Percentiles rank a stretch among this genome's conserved stretches.
Evolutionary conservation across 1,284 basidiomycete species (phyloP).

Genomic region (Trametes hirsuta): DNA sequence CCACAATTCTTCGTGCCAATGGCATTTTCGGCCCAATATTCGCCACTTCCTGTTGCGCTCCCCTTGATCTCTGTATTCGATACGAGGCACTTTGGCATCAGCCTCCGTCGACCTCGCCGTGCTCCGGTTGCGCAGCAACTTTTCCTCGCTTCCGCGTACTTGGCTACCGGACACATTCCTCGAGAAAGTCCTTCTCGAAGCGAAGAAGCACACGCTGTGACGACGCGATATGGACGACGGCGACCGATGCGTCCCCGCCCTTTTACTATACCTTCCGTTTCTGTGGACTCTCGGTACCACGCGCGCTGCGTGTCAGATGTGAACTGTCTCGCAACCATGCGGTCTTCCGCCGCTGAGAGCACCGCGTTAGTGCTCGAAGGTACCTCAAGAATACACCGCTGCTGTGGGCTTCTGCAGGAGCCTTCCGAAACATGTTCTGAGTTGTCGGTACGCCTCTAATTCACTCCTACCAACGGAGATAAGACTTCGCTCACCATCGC

Average conservation of each 20-base stretch:
- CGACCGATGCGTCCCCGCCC: background rate
- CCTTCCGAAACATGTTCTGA: background rate
- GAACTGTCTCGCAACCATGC: conserved; percentile 10
- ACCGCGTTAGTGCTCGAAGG: background rate
- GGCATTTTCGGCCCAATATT: no score
- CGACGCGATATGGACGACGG: background rate
- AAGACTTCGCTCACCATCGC: background rate
- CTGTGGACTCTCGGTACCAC: conserved; percentile 1
- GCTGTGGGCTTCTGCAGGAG: background rate
- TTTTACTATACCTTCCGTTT: conserved; percentile 3
- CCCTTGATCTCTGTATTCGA: no score
- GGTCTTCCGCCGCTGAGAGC: background rate
- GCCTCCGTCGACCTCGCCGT: no score
- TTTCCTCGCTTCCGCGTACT: no score
- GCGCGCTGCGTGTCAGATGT: background rate
- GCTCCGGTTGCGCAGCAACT: background rate
- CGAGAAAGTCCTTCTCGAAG: background rate
- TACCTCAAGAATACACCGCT: background rate
- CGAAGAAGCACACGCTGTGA: background rate
- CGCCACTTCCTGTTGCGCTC: no score
- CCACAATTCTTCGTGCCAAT: no score
- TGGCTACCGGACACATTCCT: no score
- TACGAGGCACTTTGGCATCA: no score
- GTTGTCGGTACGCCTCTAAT: background rate
- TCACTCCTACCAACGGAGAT: conserved; percentile 1